These are phyloP conservation scores for Candida easanensis DNA, from an alignment of 805 yeast genomes.

Conservation along the genomic window DNA sequence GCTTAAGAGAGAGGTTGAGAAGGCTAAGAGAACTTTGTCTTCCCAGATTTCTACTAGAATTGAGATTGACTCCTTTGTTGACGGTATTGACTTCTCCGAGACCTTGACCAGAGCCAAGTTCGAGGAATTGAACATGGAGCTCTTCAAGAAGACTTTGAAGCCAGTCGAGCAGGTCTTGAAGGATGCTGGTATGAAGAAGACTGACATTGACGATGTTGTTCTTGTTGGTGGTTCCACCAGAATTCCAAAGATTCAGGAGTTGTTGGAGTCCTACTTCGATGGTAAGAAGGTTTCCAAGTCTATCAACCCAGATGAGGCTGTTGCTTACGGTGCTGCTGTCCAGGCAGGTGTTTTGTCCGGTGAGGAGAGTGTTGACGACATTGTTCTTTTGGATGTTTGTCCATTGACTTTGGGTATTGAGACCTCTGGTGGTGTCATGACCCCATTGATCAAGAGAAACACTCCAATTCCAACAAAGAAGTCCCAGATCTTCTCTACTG, in stretches of 20 bases:
- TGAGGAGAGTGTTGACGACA: slow-evolving; percentile 89
- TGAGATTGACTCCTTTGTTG: slow-evolving; percentile 92
- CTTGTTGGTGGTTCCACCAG: slow-evolving; percentile 99
- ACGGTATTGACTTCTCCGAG: slow-evolving; percentile 94
- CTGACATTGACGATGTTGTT: slow-evolving; percentile 91
- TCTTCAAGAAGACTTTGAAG: slow-evolving; percentile 91
- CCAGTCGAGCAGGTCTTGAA: slow-evolving; percentile 95
- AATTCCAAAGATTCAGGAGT: slow-evolving; percentile 96
- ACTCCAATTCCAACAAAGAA: slow-evolving; percentile 95
- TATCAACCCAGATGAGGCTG: slow-evolving; percentile 99
- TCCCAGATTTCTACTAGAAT: slow-evolving; percentile 94
- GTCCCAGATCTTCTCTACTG: slow-evolving; percentile 93
- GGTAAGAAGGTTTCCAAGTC: slow-evolving; percentile 97
- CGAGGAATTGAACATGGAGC: slow-evolving; percentile 90
- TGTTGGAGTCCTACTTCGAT: slow-evolving; percentile 83
- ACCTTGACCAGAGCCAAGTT: slow-evolving; percentile 96
- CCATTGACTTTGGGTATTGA: slow-evolving; percentile 95
- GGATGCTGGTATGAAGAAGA: slow-evolving; percentile 85
- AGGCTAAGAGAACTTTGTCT: slow-evolving; percentile 95
- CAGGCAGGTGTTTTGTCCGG: slow-evolving; percentile 98
- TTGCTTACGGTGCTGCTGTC: slow-evolving; percentile 98
- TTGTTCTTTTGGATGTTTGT: slow-evolving; percentile 87
- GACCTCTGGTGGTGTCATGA: slow-evolving; percentile 97
- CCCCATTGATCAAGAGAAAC: slow-evolving; percentile 90
- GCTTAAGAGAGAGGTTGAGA: slow-evolving; percentile 95